phyloP scores from a whole-genome alignment of 1,284 basidiomycete genomes.

The Cutaneotrichosporon dermatis region DNA sequence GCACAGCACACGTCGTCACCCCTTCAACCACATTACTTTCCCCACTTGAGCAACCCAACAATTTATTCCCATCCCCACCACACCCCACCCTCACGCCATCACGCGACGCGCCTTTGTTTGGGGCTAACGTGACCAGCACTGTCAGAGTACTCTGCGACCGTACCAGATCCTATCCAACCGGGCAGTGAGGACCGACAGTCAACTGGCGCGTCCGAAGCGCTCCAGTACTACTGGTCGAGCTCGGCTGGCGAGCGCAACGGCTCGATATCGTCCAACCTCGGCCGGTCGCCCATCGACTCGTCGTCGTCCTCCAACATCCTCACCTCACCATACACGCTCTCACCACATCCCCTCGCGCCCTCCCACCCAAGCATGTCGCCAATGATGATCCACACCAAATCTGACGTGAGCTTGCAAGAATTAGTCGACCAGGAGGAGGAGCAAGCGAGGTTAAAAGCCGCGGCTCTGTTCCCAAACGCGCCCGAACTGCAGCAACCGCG shows the following conservation, averaged over 20 bases:
- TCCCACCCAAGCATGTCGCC: background rate
- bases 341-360: slow-evolving; percentile 5
- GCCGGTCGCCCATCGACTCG: slow-evolving; percentile 18
- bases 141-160: slow-evolving; percentile 10
- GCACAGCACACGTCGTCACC: too few species aligned
- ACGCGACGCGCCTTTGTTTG: too few species aligned
- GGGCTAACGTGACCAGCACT: slow-evolving; percentile 6
- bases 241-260: slow-evolving; percentile 39
- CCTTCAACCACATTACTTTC: too few species aligned
- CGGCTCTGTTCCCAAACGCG: background rate
- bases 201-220: slow-evolving; percentile 34
- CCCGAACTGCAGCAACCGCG: background rate
- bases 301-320: slow-evolving; percentile 2
- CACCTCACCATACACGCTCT: slow-evolving; percentile 20
- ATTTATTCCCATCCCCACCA: too few species aligned
- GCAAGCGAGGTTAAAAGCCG: background rate
- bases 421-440: slow-evolving; percentile 10
- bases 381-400: background rate
- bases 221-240: slow-evolving; percentile 44
- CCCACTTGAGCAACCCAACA: too few species aligned
- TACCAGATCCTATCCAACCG: background rate
- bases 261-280: slow-evolving; percentile 28
- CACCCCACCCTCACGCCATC: too few species aligned
- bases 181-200: slow-evolving; percentile 19
- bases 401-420: slow-evolving; percentile 8